phyloP scores from a whole-genome alignment of 2,329 filamentous ascomycete genomes.

The Fusarium sarcochroum region DNA sequence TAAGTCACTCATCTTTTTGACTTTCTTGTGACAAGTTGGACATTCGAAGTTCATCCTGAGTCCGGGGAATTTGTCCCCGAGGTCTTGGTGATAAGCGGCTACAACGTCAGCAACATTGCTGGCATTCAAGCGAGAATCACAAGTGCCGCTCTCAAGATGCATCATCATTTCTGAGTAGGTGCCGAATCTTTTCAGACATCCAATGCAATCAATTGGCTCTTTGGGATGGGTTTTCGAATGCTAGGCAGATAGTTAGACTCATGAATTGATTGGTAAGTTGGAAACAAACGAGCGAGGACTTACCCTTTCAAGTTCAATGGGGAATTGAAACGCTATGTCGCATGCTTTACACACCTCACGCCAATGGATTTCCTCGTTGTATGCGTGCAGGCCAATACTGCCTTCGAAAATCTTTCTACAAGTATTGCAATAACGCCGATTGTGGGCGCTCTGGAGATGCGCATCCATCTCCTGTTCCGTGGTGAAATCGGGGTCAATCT shows the following conservation, averaged over 20 bases:
- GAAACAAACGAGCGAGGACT: too few species aligned
- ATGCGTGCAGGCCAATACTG: too few species aligned
- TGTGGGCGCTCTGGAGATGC: too few species aligned
- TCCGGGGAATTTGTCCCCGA: background rate
- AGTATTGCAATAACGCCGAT: too few species aligned
- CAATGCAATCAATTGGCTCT: background rate
- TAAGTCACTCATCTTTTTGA: rapidly evolving
- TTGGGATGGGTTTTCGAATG: background rate
- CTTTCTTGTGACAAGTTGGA: background rate
- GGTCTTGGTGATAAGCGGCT: rapidly evolving
- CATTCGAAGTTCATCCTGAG: background rate
- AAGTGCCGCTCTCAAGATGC: background rate
- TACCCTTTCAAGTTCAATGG: too few species aligned
- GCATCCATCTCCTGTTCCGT: too few species aligned
- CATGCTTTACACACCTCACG: too few species aligned
- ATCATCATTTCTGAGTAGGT: background rate
- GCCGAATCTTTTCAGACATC: background rate
- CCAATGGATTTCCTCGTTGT: too few species aligned
- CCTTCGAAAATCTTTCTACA: too few species aligned
- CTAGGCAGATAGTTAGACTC: background rate
- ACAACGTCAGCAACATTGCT: background rate
- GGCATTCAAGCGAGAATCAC: background rate
- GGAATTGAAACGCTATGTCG: too few species aligned
- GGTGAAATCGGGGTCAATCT: too few species aligned
- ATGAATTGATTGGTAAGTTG: too few species aligned